Percentiles rank a stretch among this genome's conserved stretches.
Evolutionary conservation across 805 yeast genomes (phyloP).

Genomic region (Starmerella sirachaensis): DNA sequence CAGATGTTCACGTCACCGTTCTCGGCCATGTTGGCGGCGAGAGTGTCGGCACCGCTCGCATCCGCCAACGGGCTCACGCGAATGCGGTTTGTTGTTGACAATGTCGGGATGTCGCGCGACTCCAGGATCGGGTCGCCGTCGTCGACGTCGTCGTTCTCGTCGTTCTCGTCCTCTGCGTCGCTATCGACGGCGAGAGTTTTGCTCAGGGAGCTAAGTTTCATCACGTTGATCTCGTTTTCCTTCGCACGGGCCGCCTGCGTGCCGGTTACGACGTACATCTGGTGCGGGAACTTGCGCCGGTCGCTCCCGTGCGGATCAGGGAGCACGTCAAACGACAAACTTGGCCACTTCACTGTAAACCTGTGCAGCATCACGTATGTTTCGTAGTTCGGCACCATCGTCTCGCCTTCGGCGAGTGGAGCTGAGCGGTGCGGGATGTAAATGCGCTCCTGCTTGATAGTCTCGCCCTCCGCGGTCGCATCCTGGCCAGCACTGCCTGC

Average conservation of each 20-base stretch:
- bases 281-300: conserved; percentile 81
- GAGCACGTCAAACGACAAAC: conserved; percentile 76
- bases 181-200: conserved; percentile 83
- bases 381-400: conserved; percentile 87
- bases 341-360: conserved; percentile 93
- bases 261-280: conserved; percentile 76
- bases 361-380: conserved; percentile 95
- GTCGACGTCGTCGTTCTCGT: conserved; percentile 60
- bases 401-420: conserved; percentile 92
- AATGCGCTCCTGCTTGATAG: conserved; percentile 26
- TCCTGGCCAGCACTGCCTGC: conserved; percentile 26
- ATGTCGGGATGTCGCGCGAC: conserved; percentile 64
- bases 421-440: conserved; percentile 81
- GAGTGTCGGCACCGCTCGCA: conserved; percentile 62
- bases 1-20: conserved; percentile 79
- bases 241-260: conserved; percentile 81
- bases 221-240: conserved; percentile 77
- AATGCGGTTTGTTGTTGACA: conserved; percentile 77
- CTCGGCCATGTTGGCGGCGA: conserved; percentile 81
- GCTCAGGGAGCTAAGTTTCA: conserved; percentile 69
- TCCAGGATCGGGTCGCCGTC: conserved; percentile 77
- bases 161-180: conserved; percentile 67
- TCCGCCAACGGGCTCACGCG: conserved; percentile 70
- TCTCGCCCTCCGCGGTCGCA: conserved; percentile 26
- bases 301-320: conserved; percentile 82